phyloP scores from a whole-genome alignment of 169 alveolate species.

The Plasmodium ovale region DNA sequence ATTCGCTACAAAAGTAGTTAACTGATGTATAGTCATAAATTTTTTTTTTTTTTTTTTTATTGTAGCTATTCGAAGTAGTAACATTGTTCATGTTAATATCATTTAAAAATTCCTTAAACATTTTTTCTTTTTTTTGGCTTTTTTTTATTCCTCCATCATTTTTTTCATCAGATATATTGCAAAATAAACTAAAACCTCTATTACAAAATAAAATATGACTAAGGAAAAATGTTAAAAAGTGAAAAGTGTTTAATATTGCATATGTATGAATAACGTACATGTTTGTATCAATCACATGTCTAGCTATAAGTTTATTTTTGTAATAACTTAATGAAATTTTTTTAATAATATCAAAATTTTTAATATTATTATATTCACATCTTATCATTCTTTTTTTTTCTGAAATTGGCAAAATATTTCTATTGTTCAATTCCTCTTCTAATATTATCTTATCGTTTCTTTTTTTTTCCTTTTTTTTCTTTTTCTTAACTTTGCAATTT shows the following conservation, averaged over 20 bases:
- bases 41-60: slow-evolving; percentile 20
- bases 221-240: slow-evolving; percentile 36
- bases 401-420: not conserved
- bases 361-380: slow-evolving; percentile 16
- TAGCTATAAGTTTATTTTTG: slow-evolving; percentile 33
- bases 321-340: slow-evolving; percentile 22
- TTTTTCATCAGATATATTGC: slow-evolving; percentile 23
- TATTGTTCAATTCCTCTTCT: slow-evolving; percentile 22
- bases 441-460: not conserved
- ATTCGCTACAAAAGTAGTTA: slow-evolving; percentile 58
- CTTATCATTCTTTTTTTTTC: not conserved
- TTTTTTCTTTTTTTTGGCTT: slow-evolving; percentile 36
- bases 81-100: not conserved
- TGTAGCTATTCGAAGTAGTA: not conserved
- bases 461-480: slow-evolving; percentile 32
- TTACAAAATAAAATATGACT: slow-evolving; percentile 51
- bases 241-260: slow-evolving; percentile 10
- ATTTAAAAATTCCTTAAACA: slow-evolving; percentile 39
- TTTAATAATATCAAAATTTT: slow-evolving; percentile 38
- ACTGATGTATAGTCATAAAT: slow-evolving; percentile 11
- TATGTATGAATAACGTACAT: slow-evolving; percentile 53
- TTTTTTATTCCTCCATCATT: slow-evolving; percentile 16
- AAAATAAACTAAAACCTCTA: slow-evolving; percentile 54
- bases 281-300: slow-evolving; percentile 56
- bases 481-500: not conserved